Conservation (phyloP, 1,284 basidiomycete genomes). For the Malassezia yamatoensis region DNA sequence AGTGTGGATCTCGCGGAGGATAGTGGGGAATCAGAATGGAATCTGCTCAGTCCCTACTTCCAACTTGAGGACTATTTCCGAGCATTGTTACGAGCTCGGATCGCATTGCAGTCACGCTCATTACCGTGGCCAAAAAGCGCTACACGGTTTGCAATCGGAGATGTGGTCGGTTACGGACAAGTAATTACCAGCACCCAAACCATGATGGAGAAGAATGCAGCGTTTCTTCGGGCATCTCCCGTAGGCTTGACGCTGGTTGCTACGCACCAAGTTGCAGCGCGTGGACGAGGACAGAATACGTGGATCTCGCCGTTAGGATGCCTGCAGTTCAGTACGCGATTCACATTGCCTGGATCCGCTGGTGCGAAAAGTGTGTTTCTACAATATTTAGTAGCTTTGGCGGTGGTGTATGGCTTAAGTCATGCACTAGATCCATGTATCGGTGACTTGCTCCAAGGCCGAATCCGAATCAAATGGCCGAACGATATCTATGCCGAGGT, state of each 20-base stretch:
- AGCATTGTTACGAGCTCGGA: neutral
- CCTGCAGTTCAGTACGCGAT: conserved; percentile 71
- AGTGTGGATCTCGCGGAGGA: neutral
- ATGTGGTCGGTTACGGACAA: conserved; percentile 60
- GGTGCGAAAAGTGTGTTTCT: conserved; percentile 72
- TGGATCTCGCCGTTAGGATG: conserved; percentile 91
- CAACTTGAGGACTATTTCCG: conserved; percentile 1
- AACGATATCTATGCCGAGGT: conserved; percentile 81
- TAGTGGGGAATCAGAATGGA: neutral
- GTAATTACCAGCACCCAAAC: conserved; percentile 90
- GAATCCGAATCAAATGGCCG: conserved; percentile 76
- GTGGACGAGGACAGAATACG: conserved; percentile 76
- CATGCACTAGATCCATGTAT: conserved; percentile 51
- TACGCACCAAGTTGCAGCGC: conserved; percentile 72
- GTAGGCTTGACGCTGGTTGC: conserved; percentile 71
- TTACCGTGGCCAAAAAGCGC: conserved; percentile 8
- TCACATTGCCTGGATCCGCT: conserved; percentile 58
- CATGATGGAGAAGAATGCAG: conserved; percentile 77
- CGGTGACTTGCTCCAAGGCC: conserved; percentile 53
- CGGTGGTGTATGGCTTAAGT: conserved; percentile 72
- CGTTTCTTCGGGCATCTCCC: conserved; percentile 61
- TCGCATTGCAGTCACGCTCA: neutral
- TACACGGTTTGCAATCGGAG: neutral
- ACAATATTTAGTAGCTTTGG: conserved; percentile 86
- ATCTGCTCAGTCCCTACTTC: conserved; percentile 1